Conservation (phyloP, 1,284 basidiomycete species). For the Phylloboletellus chloephorus region DNA sequence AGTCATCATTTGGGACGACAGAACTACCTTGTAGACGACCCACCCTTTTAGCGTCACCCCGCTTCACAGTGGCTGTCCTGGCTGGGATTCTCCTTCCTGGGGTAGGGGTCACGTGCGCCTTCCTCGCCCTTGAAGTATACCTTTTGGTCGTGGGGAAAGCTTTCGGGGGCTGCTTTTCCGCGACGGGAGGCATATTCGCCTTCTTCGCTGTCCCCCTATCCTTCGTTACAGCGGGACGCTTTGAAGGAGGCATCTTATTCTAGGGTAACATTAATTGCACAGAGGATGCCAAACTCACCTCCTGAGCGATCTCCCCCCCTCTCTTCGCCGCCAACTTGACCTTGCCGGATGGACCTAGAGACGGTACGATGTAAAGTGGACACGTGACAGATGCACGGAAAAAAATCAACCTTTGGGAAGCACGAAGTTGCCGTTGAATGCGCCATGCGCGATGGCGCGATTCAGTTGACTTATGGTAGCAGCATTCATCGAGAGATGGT, state of each 20-base stretch:
- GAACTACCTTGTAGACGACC: too few relatives aligned
- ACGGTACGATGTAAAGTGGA: neutral
- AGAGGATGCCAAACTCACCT: conserved; percentile 41
- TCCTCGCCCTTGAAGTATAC: conserved; percentile 35
- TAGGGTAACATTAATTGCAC: conserved; percentile 18
- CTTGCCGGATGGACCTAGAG: conserved; percentile 49
- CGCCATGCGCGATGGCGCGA: conserved; percentile 66
- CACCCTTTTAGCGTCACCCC: conserved; percentile 26
- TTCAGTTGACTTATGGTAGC: conserved; percentile 62
- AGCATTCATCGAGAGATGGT: conserved; percentile 56
- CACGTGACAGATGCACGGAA: neutral
- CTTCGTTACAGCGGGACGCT: conserved; percentile 6
- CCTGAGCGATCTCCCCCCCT: conserved; percentile 49
- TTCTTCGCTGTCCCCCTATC: conserved; percentile 25
- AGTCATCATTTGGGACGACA: conserved; percentile 22
- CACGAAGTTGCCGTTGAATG: conserved; percentile 55
- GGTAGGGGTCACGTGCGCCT: conserved; percentile 37
- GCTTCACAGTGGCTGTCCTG: conserved; percentile 34
- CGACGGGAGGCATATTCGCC: neutral
- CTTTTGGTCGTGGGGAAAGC: conserved; percentile 26
- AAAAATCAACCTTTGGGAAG: conserved; percentile 61
- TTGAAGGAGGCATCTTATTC: conserved; percentile 26
- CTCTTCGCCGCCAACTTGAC: conserved; percentile 62
- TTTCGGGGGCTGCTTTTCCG: conserved; percentile 31
- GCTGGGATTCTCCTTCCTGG: conserved; percentile 29